Evolutionary conservation across 2,329 filamentous ascomycete species (phyloP), one percentile per base, ranked within the genome.

Genomic region (Hymenoscyphus salicellus): DNA sequence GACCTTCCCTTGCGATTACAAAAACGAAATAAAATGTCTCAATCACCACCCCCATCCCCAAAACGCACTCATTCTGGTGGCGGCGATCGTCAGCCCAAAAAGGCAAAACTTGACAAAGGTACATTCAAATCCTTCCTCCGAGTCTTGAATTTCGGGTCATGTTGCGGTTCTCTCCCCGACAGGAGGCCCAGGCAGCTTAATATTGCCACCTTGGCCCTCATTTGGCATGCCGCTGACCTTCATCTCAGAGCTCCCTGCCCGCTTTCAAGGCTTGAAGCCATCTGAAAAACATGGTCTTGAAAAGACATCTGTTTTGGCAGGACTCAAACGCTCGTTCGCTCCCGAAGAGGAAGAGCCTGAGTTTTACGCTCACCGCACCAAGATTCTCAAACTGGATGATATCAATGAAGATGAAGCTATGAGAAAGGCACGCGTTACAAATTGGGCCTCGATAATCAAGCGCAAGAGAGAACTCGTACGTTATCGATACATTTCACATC

Each of bases 311-410:
- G 17, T 28, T 17, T 20, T 62, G 3, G 28, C 17, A 7, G 30
- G 33, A 8, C n/a, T 57, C 16, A 62, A 62, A 23, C 52, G 60
- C 11, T 57, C 52, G 23, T 28, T 33, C 17, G 43, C 60, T 17
- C 57, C 41, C 28, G 46, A n/a, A 26, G 28, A 55, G 14, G 59
- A 46, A 14, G 63, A 63, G 30, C 33, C 49, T 26, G 57, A 63
- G 4, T 49, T 33, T 26, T 67, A 65, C 23, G n/a, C 16, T 7
- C 43, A 23, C 28, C 61, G 66, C 26, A 32, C 46, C 36, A 67
- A 67, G 38, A 30, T 64, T 17, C 10, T 41, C 36, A 62, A 60
- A 33, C 58, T 62, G 33, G 66, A 65, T 16, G 56, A 63, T 32
- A 56, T 23, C n/a, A 64, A 59, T 28, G 55, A 49, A 17, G 58